A percentile compares a stretch with the other conserved stretches of the same genome.
Conservation (phyloP, 768 basidiomycete species). For the Gyrodon lividus region DNA sequence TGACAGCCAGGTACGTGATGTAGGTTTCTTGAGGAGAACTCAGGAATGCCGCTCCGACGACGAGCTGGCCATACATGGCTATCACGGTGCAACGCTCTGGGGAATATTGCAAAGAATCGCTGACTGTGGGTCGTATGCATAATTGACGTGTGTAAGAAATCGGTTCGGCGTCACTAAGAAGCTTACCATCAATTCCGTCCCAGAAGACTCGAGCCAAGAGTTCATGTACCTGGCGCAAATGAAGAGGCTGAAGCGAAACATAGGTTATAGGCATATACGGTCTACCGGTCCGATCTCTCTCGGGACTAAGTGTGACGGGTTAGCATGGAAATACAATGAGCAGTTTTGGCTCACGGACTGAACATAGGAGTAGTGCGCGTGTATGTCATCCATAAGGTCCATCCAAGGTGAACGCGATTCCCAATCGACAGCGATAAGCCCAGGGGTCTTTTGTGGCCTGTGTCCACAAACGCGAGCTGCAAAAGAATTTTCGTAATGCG, state of each 20-base stretch:
- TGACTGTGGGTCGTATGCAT: conserved; percentile 42
- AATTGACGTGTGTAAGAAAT: conserved; percentile 3
- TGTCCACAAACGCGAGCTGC: conserved; percentile 58
- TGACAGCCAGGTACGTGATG: conserved; percentile 79
- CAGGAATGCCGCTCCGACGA: conserved; percentile 73
- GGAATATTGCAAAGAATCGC: conserved; percentile 62
- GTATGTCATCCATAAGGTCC: conserved; percentile 69
- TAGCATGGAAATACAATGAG: neutral
- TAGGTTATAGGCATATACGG: conserved; percentile 59
- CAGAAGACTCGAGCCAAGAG: conserved; percentile 69
- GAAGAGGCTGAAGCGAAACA: conserved; percentile 52
- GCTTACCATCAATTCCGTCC: conserved; percentile 71
- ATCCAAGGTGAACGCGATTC: conserved; percentile 72
- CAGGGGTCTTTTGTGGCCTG: conserved; percentile 20
- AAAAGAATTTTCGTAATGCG: conserved; percentile 66
- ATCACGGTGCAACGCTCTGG: conserved; percentile 78
- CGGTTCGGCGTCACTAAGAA: neutral
- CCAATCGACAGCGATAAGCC: conserved; percentile 67
- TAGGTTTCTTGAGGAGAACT: conserved; percentile 81
- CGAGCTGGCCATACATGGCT: conserved; percentile 65
- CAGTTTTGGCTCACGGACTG: conserved; percentile 47
- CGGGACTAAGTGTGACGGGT: conserved; percentile 44
- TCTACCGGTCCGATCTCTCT: conserved; percentile 45
- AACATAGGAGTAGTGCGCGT: conserved; percentile 57
- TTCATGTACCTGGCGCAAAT: conserved; percentile 72